Evolutionary conservation across 257 asterid species (phyloP), one percentile per base, ranked within the genome.

Genomic region (Petrea volubilis): DNA sequence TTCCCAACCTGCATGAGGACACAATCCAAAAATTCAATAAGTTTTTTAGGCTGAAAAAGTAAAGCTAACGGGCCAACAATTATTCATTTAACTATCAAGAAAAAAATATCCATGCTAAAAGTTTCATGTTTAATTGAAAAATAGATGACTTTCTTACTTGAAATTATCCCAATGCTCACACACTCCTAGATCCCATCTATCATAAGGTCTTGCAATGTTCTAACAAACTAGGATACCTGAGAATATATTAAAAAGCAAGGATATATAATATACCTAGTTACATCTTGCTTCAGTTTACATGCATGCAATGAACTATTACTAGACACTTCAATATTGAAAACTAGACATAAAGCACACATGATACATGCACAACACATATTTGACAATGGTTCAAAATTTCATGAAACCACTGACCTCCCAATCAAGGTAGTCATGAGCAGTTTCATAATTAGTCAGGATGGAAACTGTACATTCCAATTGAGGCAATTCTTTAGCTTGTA

Each of bases 391-490:
- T 43, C 1, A 74, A 71, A 60, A 44, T n/a, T 34, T 67, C 49
- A 64, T 41, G 23, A 50, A 57, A 64, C 49, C 57, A 75, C 93
- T 72, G 73, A 92, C 99, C 99, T 91, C 99, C 99, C 98, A 95
- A 71, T 95, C 99, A 72, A 92, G 96, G 83, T 90, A 88, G 79
- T 90, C 85, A 58, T 61, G 84, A 62, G 78, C 98, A 77, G 72
- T 78, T 85, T 95, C 98, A 73, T 92, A 95, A 77, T 95, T 85
- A 69, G 90, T 82, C 70, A 95, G 85, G 72, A 92, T 73, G 61
- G 98, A 92, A 81, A 95, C 97, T 56, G 99, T 95, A 80, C 99
- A 95, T 78, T 92, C 95, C 90, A 95, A 81, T 67, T 46, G 47
- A 47, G 98, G 93, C 75, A 95, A 77, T 68, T 95, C 98, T 80